phyloP scores from a whole-genome alignment of 176 grass and related monocot genomes.

The Oryza nivara region DNA sequence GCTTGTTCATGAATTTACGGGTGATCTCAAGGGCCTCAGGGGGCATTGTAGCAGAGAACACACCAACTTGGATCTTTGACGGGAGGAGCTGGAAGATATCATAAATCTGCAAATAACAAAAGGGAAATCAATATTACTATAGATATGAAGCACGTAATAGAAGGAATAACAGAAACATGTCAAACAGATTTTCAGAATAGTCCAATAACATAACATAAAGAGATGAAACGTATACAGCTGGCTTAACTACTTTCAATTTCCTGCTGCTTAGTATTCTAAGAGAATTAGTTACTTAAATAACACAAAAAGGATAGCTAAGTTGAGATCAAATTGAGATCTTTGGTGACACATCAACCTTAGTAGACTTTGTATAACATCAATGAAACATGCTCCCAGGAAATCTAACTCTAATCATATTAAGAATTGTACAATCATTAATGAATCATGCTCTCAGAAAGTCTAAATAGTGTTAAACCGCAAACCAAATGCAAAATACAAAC shows the following conservation, averaged over 20 bases:
- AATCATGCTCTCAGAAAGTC: neutral
- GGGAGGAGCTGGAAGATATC: constrained; percentile 95
- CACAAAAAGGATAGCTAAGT: neutral
- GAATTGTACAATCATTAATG: neutral
- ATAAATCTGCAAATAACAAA: constrained; percentile 68
- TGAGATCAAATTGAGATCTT: neutral
- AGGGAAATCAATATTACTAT: neutral
- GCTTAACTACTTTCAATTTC: neutral
- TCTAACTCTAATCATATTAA: neutral
- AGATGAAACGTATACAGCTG: neutral
- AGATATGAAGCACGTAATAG: neutral
- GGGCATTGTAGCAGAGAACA: constrained; percentile 93
- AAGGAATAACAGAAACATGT: neutral
- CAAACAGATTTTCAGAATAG: neutral
- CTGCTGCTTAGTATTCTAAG: neutral
- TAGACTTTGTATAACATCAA: neutral
- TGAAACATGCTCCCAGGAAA: neutral
- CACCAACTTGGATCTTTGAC: constrained; percentile 81
- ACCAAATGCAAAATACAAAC: neutral
- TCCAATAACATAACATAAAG: neutral
- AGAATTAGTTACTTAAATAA: neutral
- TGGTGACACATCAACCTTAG: neutral
- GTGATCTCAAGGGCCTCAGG: constrained; percentile 92
- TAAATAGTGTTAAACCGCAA: neutral
- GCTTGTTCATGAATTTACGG: constrained; percentile 95